Conservation (phyloP, 2,329 filamentous ascomycete genomes). For the Cytospora paraplurivora region DNA sequence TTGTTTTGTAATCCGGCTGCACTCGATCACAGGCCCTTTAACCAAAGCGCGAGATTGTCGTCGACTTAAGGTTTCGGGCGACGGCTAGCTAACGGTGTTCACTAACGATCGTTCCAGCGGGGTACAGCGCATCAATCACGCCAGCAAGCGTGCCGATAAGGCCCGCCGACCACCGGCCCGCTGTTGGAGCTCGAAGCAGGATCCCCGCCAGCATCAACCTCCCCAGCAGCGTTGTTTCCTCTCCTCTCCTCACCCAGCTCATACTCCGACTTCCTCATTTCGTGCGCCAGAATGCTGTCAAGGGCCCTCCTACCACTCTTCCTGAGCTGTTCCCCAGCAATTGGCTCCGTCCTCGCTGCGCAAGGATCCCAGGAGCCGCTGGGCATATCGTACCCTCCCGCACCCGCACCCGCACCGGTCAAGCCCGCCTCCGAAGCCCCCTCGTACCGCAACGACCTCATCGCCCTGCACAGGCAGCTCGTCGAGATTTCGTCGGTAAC, state of each 20-base stretch:
- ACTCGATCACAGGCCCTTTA: too few relatives aligned
- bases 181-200: too few relatives aligned
- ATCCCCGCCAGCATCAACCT: too few relatives aligned
- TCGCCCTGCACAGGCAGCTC: conserved; percentile 75
- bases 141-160: too few relatives aligned
- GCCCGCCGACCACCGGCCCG: too few relatives aligned
- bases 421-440: conserved; percentile 30
- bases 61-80: too few relatives aligned
- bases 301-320: conserved; percentile 8
- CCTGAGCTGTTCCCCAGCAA: conserved; percentile 4
- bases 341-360: not conserved
- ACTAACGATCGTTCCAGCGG: too few relatives aligned
- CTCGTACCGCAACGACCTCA: conserved; percentile 54
- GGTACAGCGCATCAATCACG: too few relatives aligned
- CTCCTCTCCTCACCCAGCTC: not conserved
- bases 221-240: not conserved
- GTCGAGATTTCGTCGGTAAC: conserved; percentile 73
- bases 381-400: not conserved
- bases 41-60: too few relatives aligned
- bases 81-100: too few relatives aligned
- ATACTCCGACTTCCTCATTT: not conserved
- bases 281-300: conserved; percentile 8
- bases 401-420: not conserved
- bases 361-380: conserved; percentile 10
- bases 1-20: too few relatives aligned